Conservation (phyloP, 352 stramenopile genomes). For the Phytopythium sindhum region DNA sequence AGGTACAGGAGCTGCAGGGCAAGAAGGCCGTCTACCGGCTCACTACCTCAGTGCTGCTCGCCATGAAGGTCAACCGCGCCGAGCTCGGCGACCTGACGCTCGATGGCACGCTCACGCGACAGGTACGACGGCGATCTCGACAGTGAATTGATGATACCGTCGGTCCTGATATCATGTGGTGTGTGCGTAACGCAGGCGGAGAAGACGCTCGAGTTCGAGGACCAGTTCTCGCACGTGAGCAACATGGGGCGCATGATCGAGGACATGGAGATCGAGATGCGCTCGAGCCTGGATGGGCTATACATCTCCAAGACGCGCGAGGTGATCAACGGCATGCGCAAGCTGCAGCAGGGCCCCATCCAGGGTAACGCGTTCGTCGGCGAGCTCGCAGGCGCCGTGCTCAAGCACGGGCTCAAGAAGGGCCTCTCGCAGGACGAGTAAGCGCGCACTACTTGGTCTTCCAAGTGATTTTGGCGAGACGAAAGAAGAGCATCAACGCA, state of each 20-base stretch:
- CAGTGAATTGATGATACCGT: background rate
- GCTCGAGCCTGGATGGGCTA: constrained; percentile 87
- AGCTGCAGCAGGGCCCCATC: constrained; percentile 62
- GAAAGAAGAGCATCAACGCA: background rate
- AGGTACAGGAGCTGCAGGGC: constrained; percentile 67
- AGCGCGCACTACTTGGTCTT: background rate
- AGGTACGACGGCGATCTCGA: constrained; percentile 11
- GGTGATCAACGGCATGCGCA: constrained; percentile 92
- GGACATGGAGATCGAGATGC: constrained; percentile 95
- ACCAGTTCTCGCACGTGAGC: constrained; percentile 84
- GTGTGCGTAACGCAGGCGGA: constrained; percentile 32
- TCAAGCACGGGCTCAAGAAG: constrained; percentile 73
- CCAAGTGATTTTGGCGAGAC: background rate
- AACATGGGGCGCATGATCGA: constrained; percentile 96
- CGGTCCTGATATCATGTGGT: background rate
- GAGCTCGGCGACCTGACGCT: constrained; percentile 85
- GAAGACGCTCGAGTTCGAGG: constrained; percentile 67
- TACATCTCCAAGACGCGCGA: constrained; percentile 96
- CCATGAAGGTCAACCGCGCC: constrained; percentile 85
- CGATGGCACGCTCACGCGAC: constrained; percentile 87
- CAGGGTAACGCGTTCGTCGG: constrained; percentile 68
- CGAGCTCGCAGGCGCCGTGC: constrained; percentile 64
- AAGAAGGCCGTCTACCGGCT: constrained; percentile 89
- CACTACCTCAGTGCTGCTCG: constrained; percentile 91
- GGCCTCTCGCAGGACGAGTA: constrained; percentile 8